A percentile compares a stretch with the other conserved stretches of the same genome.
Conservation (phyloP, 2,329 filamentous ascomycete species). For the Alternaria burnsii region DNA sequence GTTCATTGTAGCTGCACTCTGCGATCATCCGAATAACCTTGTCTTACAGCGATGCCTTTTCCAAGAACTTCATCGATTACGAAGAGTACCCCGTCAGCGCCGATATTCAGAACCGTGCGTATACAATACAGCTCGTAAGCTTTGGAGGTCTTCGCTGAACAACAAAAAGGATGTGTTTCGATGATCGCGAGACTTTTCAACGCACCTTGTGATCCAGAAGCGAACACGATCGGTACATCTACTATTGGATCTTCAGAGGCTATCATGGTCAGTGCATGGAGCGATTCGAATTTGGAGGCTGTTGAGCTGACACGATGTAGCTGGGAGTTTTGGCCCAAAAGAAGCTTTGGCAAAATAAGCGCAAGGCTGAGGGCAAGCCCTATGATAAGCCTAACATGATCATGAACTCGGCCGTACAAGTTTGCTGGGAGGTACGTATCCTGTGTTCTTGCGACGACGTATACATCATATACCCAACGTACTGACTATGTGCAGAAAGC, state of each 20-base stretch:
- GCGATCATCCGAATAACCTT: constrained; percentile 10
- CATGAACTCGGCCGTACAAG: constrained; percentile 96
- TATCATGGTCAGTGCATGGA: constrained; percentile 56
- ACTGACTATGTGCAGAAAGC: constrained; percentile 61
- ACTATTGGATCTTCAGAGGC: constrained; percentile 90
- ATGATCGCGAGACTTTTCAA: constrained; percentile 83
- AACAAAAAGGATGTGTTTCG: constrained; percentile 46
- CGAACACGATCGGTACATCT: constrained; percentile 81
- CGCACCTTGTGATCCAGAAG: constrained; percentile 67
- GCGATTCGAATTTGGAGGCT: background rate
- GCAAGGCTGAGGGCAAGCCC: constrained; percentile 82
- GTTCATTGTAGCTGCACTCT: constrained; percentile 53
- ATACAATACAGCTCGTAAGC: constrained; percentile 81
- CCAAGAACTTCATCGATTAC: constrained; percentile 82
- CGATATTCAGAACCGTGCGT: constrained; percentile 74
- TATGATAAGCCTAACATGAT: constrained; percentile 85
- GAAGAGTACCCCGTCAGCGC: constrained; percentile 61
- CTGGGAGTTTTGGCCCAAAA: constrained; percentile 90
- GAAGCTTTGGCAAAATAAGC: constrained; percentile 88
- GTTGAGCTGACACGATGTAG: constrained; percentile 40
- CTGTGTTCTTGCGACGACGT: no score
- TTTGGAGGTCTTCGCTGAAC: constrained; percentile 59
- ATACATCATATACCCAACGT: no score
- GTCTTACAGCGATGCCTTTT: constrained; percentile 71
- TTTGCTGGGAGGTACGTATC: constrained; percentile 78